phyloP scores from a whole-genome alignment of 2,329 filamentous ascomycete genomes.

The Claviceps pazoutovae region DNA sequence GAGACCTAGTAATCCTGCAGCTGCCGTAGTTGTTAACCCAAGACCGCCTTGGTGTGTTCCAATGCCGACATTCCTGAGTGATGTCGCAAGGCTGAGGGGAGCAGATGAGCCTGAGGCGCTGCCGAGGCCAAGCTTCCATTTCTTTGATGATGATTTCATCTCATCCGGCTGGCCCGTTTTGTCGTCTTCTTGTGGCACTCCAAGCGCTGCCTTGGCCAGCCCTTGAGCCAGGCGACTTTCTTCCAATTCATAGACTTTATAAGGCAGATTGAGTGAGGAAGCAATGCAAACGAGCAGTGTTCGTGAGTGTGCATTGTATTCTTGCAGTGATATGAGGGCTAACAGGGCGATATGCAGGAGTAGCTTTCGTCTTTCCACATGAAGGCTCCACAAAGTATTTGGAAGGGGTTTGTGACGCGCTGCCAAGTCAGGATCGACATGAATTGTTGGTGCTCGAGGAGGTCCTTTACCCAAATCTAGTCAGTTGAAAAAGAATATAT shows the following conservation, averaged over 20 bases:
- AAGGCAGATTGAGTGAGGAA: conserved; percentile 55
- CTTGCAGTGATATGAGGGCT: conserved; percentile 60
- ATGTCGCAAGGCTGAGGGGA: conserved; percentile 55
- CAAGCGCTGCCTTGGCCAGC: conserved; percentile 58
- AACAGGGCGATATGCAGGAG: conserved; percentile 61
- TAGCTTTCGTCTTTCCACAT: conserved; percentile 47
- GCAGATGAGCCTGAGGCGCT: conserved; percentile 30
- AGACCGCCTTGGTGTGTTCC: conserved; percentile 66
- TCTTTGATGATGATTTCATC: conserved; percentile 41
- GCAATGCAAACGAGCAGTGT: conserved; percentile 56
- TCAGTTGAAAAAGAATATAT: not conserved
- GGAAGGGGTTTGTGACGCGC: conserved; percentile 43
- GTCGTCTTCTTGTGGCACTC: conserved; percentile 18
- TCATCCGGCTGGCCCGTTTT: conserved; percentile 37
- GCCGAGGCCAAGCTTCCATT: conserved; percentile 54
- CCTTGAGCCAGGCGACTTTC: conserved; percentile 64
- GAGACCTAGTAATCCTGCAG: conserved; percentile 65
- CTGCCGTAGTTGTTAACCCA: conserved; percentile 58
- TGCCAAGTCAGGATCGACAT: conserved; percentile 33
- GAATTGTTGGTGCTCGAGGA: conserved; percentile 25
- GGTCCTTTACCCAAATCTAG: conserved; percentile 13
- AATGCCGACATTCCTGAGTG: conserved; percentile 64
- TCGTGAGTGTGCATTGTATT: conserved; percentile 62
- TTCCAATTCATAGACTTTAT: conserved; percentile 50
- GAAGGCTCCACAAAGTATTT: conserved; percentile 45